Conservation (phyloP, 306 rosid genomes). For the Acacia crassicarpa region DNA sequence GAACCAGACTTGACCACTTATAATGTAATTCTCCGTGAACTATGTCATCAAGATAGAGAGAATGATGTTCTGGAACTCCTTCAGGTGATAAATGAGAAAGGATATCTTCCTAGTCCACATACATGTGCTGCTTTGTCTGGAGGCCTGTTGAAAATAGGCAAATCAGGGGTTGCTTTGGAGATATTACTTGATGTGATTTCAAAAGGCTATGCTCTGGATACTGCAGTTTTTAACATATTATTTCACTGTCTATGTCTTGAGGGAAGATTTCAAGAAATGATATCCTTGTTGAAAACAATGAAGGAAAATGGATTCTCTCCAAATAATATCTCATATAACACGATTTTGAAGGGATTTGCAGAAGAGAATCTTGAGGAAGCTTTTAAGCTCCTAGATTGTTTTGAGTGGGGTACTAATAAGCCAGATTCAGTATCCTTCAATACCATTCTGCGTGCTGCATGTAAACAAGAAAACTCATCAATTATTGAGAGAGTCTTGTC, state of each 20-base stretch:
- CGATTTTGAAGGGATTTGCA: slow-evolving; percentile 43
- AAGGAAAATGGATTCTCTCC: slow-evolving; percentile 39
- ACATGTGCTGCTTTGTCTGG: slow-evolving; percentile 55
- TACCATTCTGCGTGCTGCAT: slow-evolving; percentile 46
- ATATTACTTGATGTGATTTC: slow-evolving; percentile 32
- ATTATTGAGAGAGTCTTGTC: slow-evolving; percentile 32
- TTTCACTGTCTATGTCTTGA: slow-evolving; percentile 41
- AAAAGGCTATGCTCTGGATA: slow-evolving; percentile 34
- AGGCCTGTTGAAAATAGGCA: slow-evolving; percentile 40
- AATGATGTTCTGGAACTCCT: slow-evolving; percentile 28
- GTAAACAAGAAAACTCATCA: slow-evolving; percentile 34
- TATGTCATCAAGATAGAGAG: slow-evolving; percentile 45
- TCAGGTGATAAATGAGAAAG: slow-evolving; percentile 36
- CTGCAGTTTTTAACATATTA: slow-evolving; percentile 47
- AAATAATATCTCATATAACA: slow-evolving; percentile 44
- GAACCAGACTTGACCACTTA: slow-evolving; percentile 47
- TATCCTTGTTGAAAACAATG: slow-evolving; percentile 39
- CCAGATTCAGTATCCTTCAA: slow-evolving; percentile 50
- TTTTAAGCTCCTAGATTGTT: slow-evolving; percentile 38
- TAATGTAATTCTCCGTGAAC: slow-evolving; percentile 48
- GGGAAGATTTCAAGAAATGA: slow-evolving; percentile 39
- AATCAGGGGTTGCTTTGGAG: slow-evolving; percentile 27
- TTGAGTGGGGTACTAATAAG: slow-evolving; percentile 38
- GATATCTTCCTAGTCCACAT: slow-evolving; percentile 40
- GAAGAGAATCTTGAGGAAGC: slow-evolving; percentile 37